A percentile compares a stretch with the other conserved stretches of the same genome.
Conservation (phyloP, 495 filamentous ascomycete species). For the Tetracladium marchalianum region DNA sequence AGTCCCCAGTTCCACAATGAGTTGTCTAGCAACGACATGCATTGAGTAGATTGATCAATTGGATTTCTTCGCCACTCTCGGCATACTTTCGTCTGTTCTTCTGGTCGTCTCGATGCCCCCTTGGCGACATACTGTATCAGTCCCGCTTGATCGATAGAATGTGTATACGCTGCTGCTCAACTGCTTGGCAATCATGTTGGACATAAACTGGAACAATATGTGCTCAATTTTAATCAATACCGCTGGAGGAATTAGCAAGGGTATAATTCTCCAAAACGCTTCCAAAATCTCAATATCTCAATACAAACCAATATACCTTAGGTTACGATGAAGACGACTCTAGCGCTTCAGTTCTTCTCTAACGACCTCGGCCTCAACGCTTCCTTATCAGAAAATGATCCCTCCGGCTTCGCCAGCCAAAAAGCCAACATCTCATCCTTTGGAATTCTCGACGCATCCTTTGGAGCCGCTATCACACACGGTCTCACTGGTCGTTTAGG, state of each 20-base stretch:
- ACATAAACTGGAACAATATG: conserved; percentile 31
- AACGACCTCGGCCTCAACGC: conserved; percentile 30
- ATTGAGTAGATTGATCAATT: no score
- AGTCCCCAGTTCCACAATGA: no score
- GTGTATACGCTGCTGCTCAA: neutral
- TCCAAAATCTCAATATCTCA: conserved; percentile 5
- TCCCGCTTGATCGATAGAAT: no score
- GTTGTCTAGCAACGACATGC: no score
- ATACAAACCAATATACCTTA: neutral
- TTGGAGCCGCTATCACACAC: conserved; percentile 22
- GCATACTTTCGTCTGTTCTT: no score
- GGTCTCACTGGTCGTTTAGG: conserved; percentile 33
- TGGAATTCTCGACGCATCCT: conserved; percentile 32
- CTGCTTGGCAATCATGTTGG: conserved; percentile 21
- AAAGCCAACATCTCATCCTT: conserved; percentile 38
- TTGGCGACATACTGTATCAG: no score
- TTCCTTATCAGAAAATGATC: conserved; percentile 27
- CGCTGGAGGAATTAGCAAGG: conserved; percentile 36
- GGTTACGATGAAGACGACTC: conserved; percentile 39
- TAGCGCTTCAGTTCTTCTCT: conserved; percentile 32
- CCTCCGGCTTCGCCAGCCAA: conserved; percentile 30
- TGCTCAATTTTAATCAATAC: conserved; percentile 31
- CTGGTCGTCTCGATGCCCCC: no score
- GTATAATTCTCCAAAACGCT: conserved; percentile 12
- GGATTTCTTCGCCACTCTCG: no score